These are phyloP conservation scores for Rhodotorula sp. DNA, from an alignment of 1,284 basidiomycete species.

Conservation along the genomic window DNA sequence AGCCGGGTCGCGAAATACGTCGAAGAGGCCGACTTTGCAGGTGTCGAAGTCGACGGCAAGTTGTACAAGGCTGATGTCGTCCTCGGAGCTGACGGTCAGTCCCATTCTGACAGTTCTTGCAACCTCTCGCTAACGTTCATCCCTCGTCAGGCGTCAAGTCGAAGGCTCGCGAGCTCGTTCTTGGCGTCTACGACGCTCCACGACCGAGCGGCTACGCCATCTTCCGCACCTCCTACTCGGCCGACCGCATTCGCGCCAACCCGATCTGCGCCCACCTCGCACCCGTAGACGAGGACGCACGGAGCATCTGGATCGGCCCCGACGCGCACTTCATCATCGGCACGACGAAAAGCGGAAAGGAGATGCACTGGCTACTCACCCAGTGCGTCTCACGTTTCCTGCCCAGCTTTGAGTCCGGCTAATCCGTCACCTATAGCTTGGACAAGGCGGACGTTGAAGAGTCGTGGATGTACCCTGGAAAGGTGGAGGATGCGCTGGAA, in stretches of 20 bases:
- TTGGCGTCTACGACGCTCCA: conserved; percentile 47
- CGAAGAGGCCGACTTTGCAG: conserved; percentile 42
- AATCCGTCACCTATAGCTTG: neutral
- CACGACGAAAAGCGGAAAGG: conserved; percentile 34
- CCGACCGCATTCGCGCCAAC: conserved; percentile 18
- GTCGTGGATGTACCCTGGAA: conserved; percentile 40
- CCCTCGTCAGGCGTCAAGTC: conserved; percentile 39
- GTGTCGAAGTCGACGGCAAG: conserved; percentile 44
- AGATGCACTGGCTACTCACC: conserved; percentile 42
- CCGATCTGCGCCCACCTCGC: conserved; percentile 26
- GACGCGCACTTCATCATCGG: conserved; percentile 40
- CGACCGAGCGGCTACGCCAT: conserved; percentile 44
- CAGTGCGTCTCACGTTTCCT: conserved; percentile 21
- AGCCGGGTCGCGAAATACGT: conserved; percentile 45
- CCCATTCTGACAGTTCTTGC: neutral
- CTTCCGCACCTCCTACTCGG: conserved; percentile 17
- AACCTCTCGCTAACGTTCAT: neutral
- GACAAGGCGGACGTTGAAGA: conserved; percentile 42
- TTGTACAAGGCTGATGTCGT: conserved; percentile 46
- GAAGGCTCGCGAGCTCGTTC: conserved; percentile 43
- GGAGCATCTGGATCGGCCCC: conserved; percentile 21
- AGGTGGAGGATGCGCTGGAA: conserved; percentile 40
- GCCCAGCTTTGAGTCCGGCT: neutral
- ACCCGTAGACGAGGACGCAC: conserved; percentile 6
- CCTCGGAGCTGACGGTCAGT: conserved; percentile 46